Conservation (phyloP, 352 stramenopile genomes). For the Phytopythium vexans region DNA sequence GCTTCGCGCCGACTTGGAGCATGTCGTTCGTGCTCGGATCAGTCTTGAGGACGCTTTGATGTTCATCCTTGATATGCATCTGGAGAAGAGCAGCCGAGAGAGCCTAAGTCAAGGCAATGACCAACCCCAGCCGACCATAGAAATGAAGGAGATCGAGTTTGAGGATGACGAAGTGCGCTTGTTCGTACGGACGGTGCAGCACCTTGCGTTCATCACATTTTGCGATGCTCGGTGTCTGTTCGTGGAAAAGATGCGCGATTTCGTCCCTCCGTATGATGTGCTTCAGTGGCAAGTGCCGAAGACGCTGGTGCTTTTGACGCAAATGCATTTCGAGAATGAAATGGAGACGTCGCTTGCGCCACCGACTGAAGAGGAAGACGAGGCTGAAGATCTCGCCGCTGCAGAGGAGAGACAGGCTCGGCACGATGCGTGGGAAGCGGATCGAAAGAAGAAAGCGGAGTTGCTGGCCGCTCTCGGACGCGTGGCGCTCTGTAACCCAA, state of each 20-base stretch:
- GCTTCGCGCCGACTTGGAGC: constrained; percentile 32
- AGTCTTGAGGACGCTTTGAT: constrained; percentile 61
- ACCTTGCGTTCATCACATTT: constrained; percentile 70
- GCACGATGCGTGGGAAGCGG: constrained; percentile 20
- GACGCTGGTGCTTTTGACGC: constrained; percentile 61
- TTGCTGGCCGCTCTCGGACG: constrained; percentile 67
- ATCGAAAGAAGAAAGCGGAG: constrained; percentile 52
- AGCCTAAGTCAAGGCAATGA: constrained; percentile 12
- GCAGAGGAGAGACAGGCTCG: constrained; percentile 16
- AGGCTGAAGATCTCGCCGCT: constrained; percentile 11
- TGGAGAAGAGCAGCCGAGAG: constrained; percentile 40
- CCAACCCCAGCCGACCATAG: constrained; percentile 16
- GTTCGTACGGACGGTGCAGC: constrained; percentile 66
- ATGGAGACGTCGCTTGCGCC: constrained; percentile 23
- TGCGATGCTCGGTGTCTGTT: constrained; percentile 81
- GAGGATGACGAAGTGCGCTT: constrained; percentile 40
- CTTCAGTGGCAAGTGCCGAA: constrained; percentile 73
- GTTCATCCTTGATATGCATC: constrained; percentile 71
- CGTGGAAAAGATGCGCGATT: constrained; percentile 77
- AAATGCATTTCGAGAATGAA: constrained; percentile 83
- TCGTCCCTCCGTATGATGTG: constrained; percentile 44
- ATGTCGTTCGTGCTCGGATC: constrained; percentile 30
- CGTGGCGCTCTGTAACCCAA: constrained; percentile 79
- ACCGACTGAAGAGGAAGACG: constrained; percentile 21
- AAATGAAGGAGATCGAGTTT: constrained; percentile 70